Evolutionary conservation across 2,329 filamentous ascomycete species (phyloP).

Genomic region (Lecanicillium sp.): DNA sequence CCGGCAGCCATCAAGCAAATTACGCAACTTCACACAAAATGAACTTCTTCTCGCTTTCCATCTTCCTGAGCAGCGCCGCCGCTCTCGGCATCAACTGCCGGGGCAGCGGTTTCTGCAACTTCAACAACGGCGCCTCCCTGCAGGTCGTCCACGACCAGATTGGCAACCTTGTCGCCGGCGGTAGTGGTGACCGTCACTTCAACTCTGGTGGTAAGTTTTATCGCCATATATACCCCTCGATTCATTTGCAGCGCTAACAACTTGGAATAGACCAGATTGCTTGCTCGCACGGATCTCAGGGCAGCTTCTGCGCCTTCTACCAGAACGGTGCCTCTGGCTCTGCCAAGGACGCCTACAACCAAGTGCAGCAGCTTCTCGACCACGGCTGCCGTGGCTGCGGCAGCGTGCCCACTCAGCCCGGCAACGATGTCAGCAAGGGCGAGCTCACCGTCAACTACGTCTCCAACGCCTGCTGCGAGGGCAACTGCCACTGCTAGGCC

Average conservation of each 20-base stretch:
- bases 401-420: conserved; percentile 8
- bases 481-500: conserved; percentile 11
- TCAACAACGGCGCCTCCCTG: conserved; percentile 14
- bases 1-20: too few species aligned
- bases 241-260: background rate
- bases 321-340: conserved; percentile 12
- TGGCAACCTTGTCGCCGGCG: conserved; percentile 11
- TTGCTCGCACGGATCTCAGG: conserved; percentile 13
- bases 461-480: conserved; percentile 7
- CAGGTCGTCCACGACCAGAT: conserved; percentile 14
- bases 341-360: conserved; percentile 8
- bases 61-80: conserved; percentile 10
- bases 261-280: conserved; percentile 12
- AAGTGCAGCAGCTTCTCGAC: conserved; percentile 12
- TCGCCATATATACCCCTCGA: background rate
- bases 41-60: conserved; percentile 5
- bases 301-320: conserved; percentile 12
- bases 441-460: conserved; percentile 14
- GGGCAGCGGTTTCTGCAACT: conserved; percentile 11
- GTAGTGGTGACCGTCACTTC: conserved; percentile 12
- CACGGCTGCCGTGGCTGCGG: conserved; percentile 13
- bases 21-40: background rate
- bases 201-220: conserved; percentile 2
- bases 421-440: conserved; percentile 14
- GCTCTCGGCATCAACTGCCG: conserved; percentile 17